A percentile compares a stretch with the other conserved stretches of the same genome.
Evolutionary conservation across 495 filamentous ascomycete species (phyloP).

Genomic region (Tuber umbilicatum): DNA sequence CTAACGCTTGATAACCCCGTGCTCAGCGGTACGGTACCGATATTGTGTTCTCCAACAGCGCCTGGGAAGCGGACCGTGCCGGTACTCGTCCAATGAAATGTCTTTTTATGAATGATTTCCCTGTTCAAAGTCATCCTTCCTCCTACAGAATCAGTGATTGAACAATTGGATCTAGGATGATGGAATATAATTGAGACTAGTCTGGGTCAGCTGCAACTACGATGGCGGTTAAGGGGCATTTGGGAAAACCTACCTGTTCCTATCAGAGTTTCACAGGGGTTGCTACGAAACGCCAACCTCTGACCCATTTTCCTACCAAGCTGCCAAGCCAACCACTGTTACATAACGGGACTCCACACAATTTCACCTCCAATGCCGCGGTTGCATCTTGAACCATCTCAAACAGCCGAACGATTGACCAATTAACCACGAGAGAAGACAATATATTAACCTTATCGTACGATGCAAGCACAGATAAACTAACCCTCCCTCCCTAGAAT

Average conservation of each 20-base stretch:
- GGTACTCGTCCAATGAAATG: background rate
- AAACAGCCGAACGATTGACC: background rate
- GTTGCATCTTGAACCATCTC: background rate
- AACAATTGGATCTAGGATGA: slow-evolving; percentile 9
- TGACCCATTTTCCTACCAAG: background rate
- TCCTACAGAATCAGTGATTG: background rate
- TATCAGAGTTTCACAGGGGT: slow-evolving; percentile 23
- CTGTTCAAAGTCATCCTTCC: background rate
- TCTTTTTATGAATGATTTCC: background rate
- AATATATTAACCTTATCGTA: background rate
- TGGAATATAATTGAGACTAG: slow-evolving; percentile 9
- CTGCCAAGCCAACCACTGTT: background rate
- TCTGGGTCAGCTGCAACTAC: slow-evolving; percentile 1
- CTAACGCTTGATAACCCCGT: background rate
- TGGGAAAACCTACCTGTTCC: background rate
- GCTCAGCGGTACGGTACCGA: background rate
- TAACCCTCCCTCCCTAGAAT: background rate
- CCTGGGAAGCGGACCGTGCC: background rate
- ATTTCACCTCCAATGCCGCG: background rate
- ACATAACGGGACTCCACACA: background rate
- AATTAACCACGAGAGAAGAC: background rate
- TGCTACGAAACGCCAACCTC: slow-evolving; percentile 24
- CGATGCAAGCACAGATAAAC: background rate
- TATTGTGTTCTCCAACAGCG: background rate
- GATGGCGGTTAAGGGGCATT: slow-evolving; percentile 24